Conservation (phyloP, 2,329 filamentous ascomycete genomes). For the Nectriaceae sp. region DNA sequence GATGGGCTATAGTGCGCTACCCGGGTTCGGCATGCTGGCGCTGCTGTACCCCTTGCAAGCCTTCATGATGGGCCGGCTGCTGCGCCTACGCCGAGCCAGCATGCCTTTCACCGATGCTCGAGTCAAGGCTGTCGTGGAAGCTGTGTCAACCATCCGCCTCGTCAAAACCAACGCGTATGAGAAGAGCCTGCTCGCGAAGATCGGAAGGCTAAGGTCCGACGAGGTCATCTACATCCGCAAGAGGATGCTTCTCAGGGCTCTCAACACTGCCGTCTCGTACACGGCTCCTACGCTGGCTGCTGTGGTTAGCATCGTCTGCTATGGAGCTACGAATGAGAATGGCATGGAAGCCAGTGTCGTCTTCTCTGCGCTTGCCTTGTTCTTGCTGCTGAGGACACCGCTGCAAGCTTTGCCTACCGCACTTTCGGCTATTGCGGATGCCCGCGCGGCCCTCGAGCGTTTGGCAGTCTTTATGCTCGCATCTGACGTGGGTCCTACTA, state of each 20-base stretch:
- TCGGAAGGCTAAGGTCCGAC: constrained; percentile 20
- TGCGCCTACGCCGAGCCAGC: constrained; percentile 25
- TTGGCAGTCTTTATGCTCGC: constrained; percentile 21
- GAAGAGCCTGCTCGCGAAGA: constrained; percentile 21
- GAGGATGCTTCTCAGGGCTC: constrained; percentile 25
- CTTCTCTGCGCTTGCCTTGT: constrained; percentile 27
- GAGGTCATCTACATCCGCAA: constrained; percentile 29
- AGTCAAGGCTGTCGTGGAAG: constrained; percentile 27
- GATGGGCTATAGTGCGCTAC: constrained; percentile 27
- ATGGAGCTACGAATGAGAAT: too few species aligned
- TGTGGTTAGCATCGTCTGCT: constrained; percentile 24
- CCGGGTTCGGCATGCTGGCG: constrained; percentile 26
- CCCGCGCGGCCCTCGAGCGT: constrained; percentile 23
- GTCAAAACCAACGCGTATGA: constrained; percentile 30
- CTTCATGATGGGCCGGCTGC: constrained; percentile 21
- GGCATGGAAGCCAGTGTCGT: too few species aligned
- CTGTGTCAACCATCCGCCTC: constrained; percentile 28
- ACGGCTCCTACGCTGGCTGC: constrained; percentile 26
- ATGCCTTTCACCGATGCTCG: constrained; percentile 29
- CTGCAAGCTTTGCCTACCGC: constrained; percentile 20
- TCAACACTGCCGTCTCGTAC: constrained; percentile 27
- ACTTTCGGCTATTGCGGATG: constrained; percentile 25
- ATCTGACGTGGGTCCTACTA: constrained; percentile 3
- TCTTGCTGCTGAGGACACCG: constrained; percentile 25
- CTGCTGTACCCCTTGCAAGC: constrained; percentile 26